Evolutionary conservation across 192 early-diverging fungal species (phyloP), one percentile per base, ranked within the genome.

Genomic region (Podila epigama): DNA sequence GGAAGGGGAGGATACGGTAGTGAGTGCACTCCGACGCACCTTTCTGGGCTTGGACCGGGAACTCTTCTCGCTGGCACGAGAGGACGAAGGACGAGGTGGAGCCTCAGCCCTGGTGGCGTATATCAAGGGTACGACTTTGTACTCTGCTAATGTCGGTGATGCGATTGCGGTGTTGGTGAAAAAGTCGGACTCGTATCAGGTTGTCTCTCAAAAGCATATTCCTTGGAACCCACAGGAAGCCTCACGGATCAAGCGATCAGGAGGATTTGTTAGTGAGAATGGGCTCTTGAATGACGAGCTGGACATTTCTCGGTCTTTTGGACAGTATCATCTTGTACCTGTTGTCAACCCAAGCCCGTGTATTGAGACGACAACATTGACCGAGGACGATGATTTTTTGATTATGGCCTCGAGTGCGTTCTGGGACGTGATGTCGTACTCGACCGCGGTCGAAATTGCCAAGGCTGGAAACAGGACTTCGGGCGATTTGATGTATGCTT

Each of bases 71-170:
- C 34, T 79, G 31, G 55, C 51, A 32, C 75, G 25, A 32, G 65
- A 50, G 3, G 75, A 84, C 31, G 84, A 88, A 58, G 70, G 80
- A 31, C 80, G 81, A 11, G 78, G 85, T 20, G 95, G 95, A n/a
- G 90, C 91, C 5, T 94, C 93, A 0, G 94, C 93, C 3, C 75
- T 92, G 25, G 85, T 97, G 2, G 90, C 89, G 2, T 97, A 94
- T 66, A 87, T 97, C 51, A 83, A 87, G 36, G 91, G 92, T 15
- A 85, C 83, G 29, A 92, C 83, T 25, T 75, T 95, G 51, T 95
- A 95, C 63, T 90, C 93, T 8, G 92, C 94, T 13, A 95, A 95
- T 63, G 91, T 93, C 4, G 94, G 95, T 27, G 94, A 97, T 72
- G 89, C 90, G 13, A 79, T 93, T 33, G 93, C 90, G 4, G 92